A percentile compares a stretch with the other conserved stretches of the same genome.
Conservation (phyloP, 2,329 filamentous ascomycete species). For the Ophiostoma montium region DNA sequence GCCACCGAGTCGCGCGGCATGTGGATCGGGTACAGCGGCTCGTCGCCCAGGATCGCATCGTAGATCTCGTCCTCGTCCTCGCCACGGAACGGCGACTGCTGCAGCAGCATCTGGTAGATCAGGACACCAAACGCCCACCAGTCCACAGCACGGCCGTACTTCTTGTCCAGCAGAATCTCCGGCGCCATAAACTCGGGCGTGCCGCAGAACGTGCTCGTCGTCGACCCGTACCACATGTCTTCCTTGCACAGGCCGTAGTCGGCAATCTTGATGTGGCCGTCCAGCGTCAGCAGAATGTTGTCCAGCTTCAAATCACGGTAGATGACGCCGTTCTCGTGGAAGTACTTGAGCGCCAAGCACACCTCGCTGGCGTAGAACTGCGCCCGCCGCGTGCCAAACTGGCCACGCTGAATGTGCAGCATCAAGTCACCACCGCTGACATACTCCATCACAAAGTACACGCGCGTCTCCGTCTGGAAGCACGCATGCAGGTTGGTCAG, state of each 20-base stretch:
- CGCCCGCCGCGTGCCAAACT: slow-evolving; percentile 89
- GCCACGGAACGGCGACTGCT: slow-evolving; percentile 95
- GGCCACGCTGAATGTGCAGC: slow-evolving; percentile 94
- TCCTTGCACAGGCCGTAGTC: slow-evolving; percentile 99
- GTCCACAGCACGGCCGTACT: slow-evolving; percentile 91
- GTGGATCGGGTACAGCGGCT: slow-evolving; percentile 94
- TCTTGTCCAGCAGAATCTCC: slow-evolving; percentile 96
- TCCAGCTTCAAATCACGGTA: slow-evolving; percentile 92
- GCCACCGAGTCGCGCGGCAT: slow-evolving; percentile 98
- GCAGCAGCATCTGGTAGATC: slow-evolving; percentile 98
- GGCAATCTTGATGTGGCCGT: slow-evolving; percentile 96
- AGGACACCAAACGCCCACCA: slow-evolving; percentile 99
- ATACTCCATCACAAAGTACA: slow-evolving; percentile 99
- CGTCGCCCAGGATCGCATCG: slow-evolving; percentile 92
- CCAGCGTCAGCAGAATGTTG: slow-evolving; percentile 83
- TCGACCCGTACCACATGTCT: slow-evolving; percentile 98
- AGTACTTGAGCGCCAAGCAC: slow-evolving; percentile 93
- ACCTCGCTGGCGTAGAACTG: slow-evolving; percentile 99
- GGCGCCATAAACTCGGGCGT: slow-evolving; percentile 99
- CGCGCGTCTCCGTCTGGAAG: slow-evolving; percentile 95
- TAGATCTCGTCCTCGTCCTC: slow-evolving; percentile 99
- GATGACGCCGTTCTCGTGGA: slow-evolving; percentile 98
- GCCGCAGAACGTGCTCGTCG: slow-evolving; percentile 94
- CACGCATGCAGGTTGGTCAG: slow-evolving; percentile 89
- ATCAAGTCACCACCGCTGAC: slow-evolving; percentile 97